Percentiles rank a stretch among this genome's conserved stretches.
Conservation (phyloP, 2,329 filamentous ascomycete species). For the Microdochium trichocladiopsis region DNA sequence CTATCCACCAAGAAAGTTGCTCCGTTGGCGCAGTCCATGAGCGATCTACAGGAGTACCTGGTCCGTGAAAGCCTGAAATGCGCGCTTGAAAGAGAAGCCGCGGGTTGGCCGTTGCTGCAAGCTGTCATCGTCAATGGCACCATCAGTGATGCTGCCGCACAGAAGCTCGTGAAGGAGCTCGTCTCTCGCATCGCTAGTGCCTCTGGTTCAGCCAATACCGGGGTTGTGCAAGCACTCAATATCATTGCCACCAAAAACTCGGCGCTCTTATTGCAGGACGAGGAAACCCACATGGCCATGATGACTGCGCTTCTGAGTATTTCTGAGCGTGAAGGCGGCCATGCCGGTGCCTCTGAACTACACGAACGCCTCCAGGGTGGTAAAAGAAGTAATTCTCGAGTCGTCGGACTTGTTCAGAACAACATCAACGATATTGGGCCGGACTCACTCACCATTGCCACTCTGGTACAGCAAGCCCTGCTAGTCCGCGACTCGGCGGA, state of each 20-base stretch:
- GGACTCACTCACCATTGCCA: conserved; percentile 45
- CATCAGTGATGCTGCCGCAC: conserved; percentile 26
- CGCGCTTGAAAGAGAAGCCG: conserved; percentile 20
- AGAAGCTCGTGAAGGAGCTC: conserved; percentile 25
- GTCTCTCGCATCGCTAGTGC: conserved; percentile 10
- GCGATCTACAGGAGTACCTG: conserved; percentile 40
- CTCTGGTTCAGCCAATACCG: conserved; percentile 12
- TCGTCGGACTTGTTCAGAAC: conserved; percentile 44
- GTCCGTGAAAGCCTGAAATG: conserved; percentile 30
- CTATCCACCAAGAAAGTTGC: conserved; percentile 36
- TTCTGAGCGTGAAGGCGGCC: conserved; percentile 37
- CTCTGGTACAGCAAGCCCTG: conserved; percentile 41
- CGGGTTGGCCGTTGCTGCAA: conserved; percentile 38
- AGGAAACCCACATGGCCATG: conserved; percentile 38
- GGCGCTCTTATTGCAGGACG: conserved; percentile 34
- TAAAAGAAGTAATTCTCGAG: conserved; percentile 31
- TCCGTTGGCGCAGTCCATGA: conserved; percentile 27
- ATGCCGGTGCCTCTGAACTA: conserved; percentile 31
- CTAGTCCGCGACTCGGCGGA: conserved; percentile 27
- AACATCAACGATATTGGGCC: conserved; percentile 43
- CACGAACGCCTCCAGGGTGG: conserved; percentile 38
- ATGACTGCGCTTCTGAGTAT: conserved; percentile 46
- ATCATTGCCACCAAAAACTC: conserved; percentile 37
- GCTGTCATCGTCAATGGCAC: conserved; percentile 35
- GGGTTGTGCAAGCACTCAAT: conserved; percentile 37